A percentile compares a stretch with the other conserved stretches of the same genome.
These are phyloP conservation scores for Penicillium sumatraense DNA, from an alignment of 2,329 filamentous ascomycete species.

Conservation along the genomic window DNA sequence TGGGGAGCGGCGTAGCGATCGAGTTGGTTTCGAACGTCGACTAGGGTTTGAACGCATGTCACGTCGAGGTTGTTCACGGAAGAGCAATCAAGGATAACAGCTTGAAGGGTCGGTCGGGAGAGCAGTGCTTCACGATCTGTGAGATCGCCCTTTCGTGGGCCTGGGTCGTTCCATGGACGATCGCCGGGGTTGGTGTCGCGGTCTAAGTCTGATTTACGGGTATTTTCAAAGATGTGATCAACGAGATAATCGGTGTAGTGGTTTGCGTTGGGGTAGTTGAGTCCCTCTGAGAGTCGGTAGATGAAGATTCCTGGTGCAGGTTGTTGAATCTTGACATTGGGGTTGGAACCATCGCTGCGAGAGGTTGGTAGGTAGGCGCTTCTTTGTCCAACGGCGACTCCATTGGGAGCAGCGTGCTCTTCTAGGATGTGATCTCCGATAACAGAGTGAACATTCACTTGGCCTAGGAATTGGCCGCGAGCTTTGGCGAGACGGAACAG, in stretches of 20 bases:
- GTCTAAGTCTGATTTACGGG: constrained; percentile 72
- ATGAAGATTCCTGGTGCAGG: constrained; percentile 91
- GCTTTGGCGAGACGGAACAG: constrained; percentile 80
- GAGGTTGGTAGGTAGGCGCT: constrained; percentile 78
- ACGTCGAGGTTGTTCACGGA: constrained; percentile 90
- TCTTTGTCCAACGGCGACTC: neutral
- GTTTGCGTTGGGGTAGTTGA: constrained; percentile 90
- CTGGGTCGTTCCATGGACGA: constrained; percentile 90
- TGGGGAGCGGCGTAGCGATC: constrained; percentile 80
- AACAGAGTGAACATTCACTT: constrained; percentile 56
- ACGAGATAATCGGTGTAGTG: constrained; percentile 79
- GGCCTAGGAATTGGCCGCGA: constrained; percentile 79
- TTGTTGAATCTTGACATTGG: constrained; percentile 71
- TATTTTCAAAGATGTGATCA: constrained; percentile 67
- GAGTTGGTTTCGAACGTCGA: constrained; percentile 89
- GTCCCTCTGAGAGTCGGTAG: constrained; percentile 87
- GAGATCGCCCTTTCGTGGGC: constrained; percentile 52
- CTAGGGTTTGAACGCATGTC: constrained; percentile 84
- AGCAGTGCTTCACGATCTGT: constrained; percentile 26
- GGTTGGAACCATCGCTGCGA: constrained; percentile 85
- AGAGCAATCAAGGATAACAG: constrained; percentile 86
- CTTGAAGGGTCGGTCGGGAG: constrained; percentile 71
- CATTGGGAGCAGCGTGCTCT: neutral
- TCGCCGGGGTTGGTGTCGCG: constrained; percentile 70
- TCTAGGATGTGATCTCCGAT: constrained; percentile 58